Evolutionary conservation across 495 filamentous ascomycete genomes (phyloP).

Genomic region (Penicillium turbatum): DNA sequence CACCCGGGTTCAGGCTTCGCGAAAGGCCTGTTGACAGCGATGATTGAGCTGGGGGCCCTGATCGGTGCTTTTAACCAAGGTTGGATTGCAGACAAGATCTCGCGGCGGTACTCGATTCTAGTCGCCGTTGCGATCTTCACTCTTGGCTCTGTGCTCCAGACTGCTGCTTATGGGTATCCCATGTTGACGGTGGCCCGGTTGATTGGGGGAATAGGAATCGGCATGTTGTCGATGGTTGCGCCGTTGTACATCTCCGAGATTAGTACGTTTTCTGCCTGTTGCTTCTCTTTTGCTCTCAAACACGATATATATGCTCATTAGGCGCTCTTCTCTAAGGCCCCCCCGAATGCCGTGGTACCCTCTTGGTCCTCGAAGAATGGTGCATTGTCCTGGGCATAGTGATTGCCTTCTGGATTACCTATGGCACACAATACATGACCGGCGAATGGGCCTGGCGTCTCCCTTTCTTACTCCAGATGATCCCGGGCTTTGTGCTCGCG

Average conservation of each 20-base stretch:
- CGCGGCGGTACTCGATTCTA: slow-evolving; percentile 53
- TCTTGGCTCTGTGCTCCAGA: slow-evolving; percentile 53
- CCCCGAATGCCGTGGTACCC: slow-evolving; percentile 49
- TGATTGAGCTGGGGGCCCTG: slow-evolving; percentile 57
- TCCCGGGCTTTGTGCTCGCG: slow-evolving; percentile 44
- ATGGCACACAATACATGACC: slow-evolving; percentile 49
- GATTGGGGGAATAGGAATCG: slow-evolving; percentile 59
- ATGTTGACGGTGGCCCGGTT: slow-evolving; percentile 58
- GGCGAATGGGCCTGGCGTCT: slow-evolving; percentile 50
- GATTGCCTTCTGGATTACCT: slow-evolving; percentile 55
- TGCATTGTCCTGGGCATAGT: slow-evolving; percentile 54
- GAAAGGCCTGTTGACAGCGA: slow-evolving; percentile 58
- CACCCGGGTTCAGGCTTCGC: slow-evolving; percentile 49
- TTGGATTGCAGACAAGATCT: slow-evolving; percentile 56
- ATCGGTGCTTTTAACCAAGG: slow-evolving; percentile 54
- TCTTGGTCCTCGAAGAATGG: slow-evolving; percentile 54
- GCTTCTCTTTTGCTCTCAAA: neutral
- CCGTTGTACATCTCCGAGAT: slow-evolving; percentile 56
- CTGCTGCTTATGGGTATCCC: slow-evolving; percentile 49
- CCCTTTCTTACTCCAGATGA: slow-evolving; percentile 48
- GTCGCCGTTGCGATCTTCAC: slow-evolving; percentile 54
- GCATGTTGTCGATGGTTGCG: slow-evolving; percentile 52
- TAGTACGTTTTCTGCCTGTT: slow-evolving; percentile 20
- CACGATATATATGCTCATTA: slow-evolving; percentile 1
- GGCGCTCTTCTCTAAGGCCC: slow-evolving; percentile 29